Conservation (phyloP, 768 basidiomycete species). For the Leucosporidium yakuticum region DNA sequence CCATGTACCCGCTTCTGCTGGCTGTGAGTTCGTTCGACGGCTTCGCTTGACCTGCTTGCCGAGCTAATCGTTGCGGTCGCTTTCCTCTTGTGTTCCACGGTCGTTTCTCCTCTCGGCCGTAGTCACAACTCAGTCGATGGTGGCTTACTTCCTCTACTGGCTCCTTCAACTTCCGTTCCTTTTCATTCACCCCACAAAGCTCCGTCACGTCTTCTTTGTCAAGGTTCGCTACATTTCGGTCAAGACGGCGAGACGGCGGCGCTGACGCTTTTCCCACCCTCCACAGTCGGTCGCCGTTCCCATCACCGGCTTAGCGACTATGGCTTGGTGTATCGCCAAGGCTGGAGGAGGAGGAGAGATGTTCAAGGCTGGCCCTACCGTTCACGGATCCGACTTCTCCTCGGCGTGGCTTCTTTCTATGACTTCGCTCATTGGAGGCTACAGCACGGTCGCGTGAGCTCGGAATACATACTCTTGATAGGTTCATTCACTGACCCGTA, state of each 20-base stretch:
- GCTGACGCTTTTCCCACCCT: not conserved
- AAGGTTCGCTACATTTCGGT: constrained; percentile 19
- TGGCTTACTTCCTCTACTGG: constrained; percentile 74
- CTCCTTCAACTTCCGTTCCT: constrained; percentile 67
- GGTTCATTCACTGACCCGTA: too few species aligned
- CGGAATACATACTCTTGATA: too few species aligned
- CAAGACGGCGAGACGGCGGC: too few species aligned
- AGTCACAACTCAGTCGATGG: constrained; percentile 54
- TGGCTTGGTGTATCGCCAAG: constrained; percentile 40
- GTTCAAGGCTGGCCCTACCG: constrained; percentile 47
- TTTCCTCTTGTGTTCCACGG: too few species aligned
- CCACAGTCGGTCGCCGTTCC: constrained; percentile 38
- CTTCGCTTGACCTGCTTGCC: too few species aligned
- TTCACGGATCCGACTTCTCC: constrained; percentile 55
- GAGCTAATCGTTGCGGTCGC: too few species aligned
- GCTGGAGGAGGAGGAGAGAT: constrained; percentile 18
- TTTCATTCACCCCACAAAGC: constrained; percentile 27
- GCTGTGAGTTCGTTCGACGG: too few species aligned
- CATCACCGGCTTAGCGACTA: constrained; percentile 40
- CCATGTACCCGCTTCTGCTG: constrained; percentile 52
- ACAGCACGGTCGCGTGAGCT: constrained; percentile 42
- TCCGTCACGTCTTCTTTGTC: constrained; percentile 27
- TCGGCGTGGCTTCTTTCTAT: constrained; percentile 67
- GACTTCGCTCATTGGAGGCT: constrained; percentile 66
- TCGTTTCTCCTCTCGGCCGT: not conserved